Conservation (phyloP, 2,329 filamentous ascomycete genomes). For the Penicillium sp. region DNA sequence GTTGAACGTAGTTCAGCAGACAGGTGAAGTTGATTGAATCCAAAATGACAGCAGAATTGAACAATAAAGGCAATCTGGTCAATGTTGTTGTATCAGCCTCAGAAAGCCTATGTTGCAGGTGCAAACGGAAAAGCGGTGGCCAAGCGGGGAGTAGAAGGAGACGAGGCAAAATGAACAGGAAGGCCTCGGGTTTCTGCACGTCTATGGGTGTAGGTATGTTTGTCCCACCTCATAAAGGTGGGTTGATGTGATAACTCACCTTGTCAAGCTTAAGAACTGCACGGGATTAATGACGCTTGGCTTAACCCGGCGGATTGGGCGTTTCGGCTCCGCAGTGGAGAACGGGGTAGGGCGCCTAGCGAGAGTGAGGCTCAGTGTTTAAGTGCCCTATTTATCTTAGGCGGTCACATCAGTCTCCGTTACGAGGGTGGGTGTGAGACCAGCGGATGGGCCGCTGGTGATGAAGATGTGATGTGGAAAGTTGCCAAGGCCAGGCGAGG, state of each 20-base stretch:
- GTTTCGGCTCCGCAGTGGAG: neutral
- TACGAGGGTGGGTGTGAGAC: neutral
- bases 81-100: neutral
- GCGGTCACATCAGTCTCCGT: neutral
- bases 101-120: neutral
- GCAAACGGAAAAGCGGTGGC: slow-evolving; percentile 5
- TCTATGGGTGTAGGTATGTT: neutral
- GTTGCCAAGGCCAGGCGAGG: neutral
- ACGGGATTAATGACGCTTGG: neutral
- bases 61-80: neutral
- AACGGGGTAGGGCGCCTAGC: neutral
- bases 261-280: neutral
- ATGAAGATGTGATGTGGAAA: neutral
- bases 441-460: neutral
- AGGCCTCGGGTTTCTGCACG: neutral
- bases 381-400: neutral
- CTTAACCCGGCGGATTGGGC: neutral
- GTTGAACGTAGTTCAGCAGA: too few relatives aligned
- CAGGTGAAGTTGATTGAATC: neutral
- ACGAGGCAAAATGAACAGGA: neutral
- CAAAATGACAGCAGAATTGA: neutral
- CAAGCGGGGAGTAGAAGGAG: neutral
- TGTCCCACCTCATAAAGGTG: neutral
- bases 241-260: neutral
- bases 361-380: neutral